Evolutionary conservation across 352 stramenopile genomes (phyloP).

Genomic region (Plasmopara muralis): DNA sequence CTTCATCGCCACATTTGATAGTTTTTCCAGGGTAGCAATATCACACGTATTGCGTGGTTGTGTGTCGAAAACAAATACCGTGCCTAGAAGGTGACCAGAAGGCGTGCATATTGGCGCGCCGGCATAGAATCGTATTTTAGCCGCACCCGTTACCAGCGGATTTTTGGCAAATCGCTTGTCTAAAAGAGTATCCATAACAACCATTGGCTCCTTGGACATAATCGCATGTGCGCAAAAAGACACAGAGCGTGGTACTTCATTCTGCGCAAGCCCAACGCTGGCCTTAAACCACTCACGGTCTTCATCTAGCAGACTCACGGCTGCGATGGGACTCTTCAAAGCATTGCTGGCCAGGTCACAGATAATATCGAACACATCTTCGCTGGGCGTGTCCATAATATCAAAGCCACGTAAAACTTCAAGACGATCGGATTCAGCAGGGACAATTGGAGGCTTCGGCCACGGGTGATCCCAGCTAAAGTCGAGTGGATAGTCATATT

Average conservation of each 20-base stretch:
- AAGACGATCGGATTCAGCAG: constrained; percentile 61
- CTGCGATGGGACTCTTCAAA: constrained; percentile 80
- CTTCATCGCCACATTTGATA: constrained; percentile 87
- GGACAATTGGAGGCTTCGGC: constrained; percentile 73
- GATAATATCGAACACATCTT: constrained; percentile 88
- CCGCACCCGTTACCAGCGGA: constrained; percentile 71
- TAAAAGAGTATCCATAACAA: constrained; percentile 80
- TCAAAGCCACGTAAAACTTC: constrained; percentile 77
- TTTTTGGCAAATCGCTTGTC: constrained; percentile 86
- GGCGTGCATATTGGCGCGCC: constrained; percentile 76
- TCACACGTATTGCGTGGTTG: constrained; percentile 80
- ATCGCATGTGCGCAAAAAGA: constrained; percentile 83
- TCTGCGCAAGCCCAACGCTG: constrained; percentile 76
- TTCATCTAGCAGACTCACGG: constrained; percentile 78
- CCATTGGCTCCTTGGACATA: constrained; percentile 87
- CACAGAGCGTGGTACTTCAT: constrained; percentile 81
- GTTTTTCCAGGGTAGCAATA: constrained; percentile 80
- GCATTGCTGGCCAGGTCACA: constrained; percentile 82
- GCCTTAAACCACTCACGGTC: constrained; percentile 87
- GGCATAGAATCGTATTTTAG: constrained; percentile 84
- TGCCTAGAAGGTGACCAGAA: constrained; percentile 74
- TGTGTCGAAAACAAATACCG: constrained; percentile 85
- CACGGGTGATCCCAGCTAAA: constrained; percentile 86
- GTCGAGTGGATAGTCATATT: constrained; percentile 83
- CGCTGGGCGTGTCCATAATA: constrained; percentile 81